Base-by-base conservation (phyloP, 441 rosid genomes). In the Kokia cookei region DNA sequence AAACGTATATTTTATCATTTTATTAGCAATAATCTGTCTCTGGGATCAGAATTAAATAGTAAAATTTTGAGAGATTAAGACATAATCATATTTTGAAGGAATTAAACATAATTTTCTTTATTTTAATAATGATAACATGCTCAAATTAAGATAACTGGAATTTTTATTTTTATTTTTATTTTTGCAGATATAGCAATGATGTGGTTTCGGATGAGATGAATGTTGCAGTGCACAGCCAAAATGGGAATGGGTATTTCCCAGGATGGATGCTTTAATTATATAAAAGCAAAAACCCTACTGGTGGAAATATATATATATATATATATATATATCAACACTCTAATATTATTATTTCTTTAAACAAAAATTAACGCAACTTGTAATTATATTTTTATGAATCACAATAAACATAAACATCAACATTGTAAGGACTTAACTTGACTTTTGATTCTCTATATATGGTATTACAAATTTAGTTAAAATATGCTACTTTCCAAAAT, bases 181-280 rank as follows among this genome's bases (percentile, higher is more conserved):
- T 76, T 37, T 62, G 15, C 86, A 89, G 91, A 66, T 85, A 87
- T 78, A 78, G 75, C 68, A 45, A 9, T 45, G 82, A 71, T 9
- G 27, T 72, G 68, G 78, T 65, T 6, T 72, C 78, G 19, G 87
- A 75, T 45, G 82, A 81, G 50, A 48, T 79, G 65, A 72, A 65
- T 59, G 75, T 47, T 58, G 71, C 73, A 24, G 77, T 65, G 10
- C 77, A 82, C 3, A 65, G 24, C 57, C 88, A 80, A 37, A 84
- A 74, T 51, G 65, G 73, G 53, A 77, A 65, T 50, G 93, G 89
- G 59, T 87, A 51, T 80, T 53, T 84, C 35, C 88, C 87, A 9
- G 87, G 85, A 12, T 87, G 91, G 91, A 85, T 84, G 88, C 87
- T 83, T 64, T 84, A 74, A 83, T 10, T 72, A 2, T 29, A 4